Conservation (phyloP, 1,139 yeast species). For the Zygosaccharomyces sapae region DNA sequence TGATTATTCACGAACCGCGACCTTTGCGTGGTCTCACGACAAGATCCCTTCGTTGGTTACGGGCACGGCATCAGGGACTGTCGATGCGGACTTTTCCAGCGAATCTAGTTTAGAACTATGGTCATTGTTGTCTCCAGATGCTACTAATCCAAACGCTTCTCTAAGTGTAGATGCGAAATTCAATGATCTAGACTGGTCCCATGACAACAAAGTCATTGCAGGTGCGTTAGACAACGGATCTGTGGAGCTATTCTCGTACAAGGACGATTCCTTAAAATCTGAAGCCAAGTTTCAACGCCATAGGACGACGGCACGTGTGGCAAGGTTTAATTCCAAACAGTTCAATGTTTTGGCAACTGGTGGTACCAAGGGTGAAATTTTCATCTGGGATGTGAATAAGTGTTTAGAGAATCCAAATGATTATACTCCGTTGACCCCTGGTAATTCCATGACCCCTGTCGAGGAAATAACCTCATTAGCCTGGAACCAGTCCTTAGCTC, state of each 20-base stretch:
- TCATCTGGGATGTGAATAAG: conserved; percentile 80
- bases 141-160: conserved; percentile 49
- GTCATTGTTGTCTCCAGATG: conserved; percentile 52
- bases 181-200: conserved; percentile 84
- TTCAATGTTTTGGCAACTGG: conserved; percentile 76
- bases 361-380: conserved; percentile 81
- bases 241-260: conserved; percentile 62
- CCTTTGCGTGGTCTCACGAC: conserved; percentile 91
- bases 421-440: conserved; percentile 63
- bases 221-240: conserved; percentile 87
- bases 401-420: conserved; percentile 33
- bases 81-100: conserved; percentile 81
- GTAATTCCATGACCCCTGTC: conserved; percentile 73
- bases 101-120: conserved; percentile 73
- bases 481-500: conserved; percentile 83
- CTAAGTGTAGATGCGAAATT: conserved; percentile 57
- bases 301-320: conserved; percentile 63
- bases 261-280: conserved; percentile 44
- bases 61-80: conserved; percentile 93
- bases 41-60: conserved; percentile 73
- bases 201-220: conserved; percentile 64
- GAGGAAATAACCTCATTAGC: conserved; percentile 80
- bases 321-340: conserved; percentile 76
- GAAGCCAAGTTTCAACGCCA: conserved; percentile 57
- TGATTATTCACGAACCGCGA: conserved; percentile 81